Evolutionary conservation across 768 basidiomycete species (phyloP).

Genomic region (Amanita pseudoporphyria): DNA sequence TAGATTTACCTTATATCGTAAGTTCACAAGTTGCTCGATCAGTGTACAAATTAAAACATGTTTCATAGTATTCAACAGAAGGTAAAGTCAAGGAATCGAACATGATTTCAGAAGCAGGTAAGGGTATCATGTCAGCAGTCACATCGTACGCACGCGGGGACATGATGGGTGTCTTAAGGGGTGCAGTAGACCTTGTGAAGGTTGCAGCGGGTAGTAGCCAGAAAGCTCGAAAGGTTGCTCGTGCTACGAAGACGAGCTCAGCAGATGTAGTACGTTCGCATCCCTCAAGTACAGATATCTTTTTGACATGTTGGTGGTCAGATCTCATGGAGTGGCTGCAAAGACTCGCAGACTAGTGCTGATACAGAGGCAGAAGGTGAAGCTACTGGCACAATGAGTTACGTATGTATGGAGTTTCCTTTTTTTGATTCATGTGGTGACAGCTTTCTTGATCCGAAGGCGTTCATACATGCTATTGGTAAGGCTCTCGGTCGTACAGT

Average conservation of each 20-base stretch:
- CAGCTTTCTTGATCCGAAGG: slow-evolving; percentile 19
- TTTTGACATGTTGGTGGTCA: slow-evolving; percentile 16
- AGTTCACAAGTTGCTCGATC: slow-evolving; percentile 9
- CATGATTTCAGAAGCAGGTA: slow-evolving; percentile 76
- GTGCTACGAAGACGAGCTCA: slow-evolving; percentile 59
- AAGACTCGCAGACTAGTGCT: no score
- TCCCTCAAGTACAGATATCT: neutral
- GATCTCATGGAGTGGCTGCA: slow-evolving; percentile 68
- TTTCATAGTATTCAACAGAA: slow-evolving; percentile 77
- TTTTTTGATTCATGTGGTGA: neutral
- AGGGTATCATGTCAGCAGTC: slow-evolving; percentile 74
- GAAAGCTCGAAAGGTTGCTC: slow-evolving; percentile 64
- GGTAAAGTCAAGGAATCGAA: slow-evolving; percentile 95
- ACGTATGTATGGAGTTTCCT: slow-evolving; percentile 30
- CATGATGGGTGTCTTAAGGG: slow-evolving; percentile 65
- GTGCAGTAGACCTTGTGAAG: slow-evolving; percentile 68
- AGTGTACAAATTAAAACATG: neutral
- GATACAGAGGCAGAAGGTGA: slow-evolving; percentile 53
- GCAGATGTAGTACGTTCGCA: slow-evolving; percentile 70
- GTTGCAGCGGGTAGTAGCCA: slow-evolving; percentile 55
- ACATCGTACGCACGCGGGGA: slow-evolving; percentile 73
- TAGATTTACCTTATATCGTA: slow-evolving; percentile 67
- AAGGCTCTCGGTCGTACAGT: slow-evolving; percentile 11
- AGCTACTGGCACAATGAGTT: slow-evolving; percentile 76
- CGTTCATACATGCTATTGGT: slow-evolving; percentile 53